Conservation (phyloP, 140 eudicot genomes). For the Flaveria floridana region DNA sequence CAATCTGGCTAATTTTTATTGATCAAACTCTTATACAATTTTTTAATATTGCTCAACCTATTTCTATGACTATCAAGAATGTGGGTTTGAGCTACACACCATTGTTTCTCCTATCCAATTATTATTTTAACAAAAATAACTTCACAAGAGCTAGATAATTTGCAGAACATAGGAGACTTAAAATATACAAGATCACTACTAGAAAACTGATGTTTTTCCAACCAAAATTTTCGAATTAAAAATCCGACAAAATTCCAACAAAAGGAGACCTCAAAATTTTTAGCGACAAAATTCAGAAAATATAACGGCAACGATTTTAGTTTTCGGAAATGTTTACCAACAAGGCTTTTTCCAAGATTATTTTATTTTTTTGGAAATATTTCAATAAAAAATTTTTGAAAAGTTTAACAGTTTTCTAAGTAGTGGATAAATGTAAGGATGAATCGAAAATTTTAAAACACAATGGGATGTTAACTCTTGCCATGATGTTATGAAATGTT, state of each 20-base stretch:
- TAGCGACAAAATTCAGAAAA: too few species aligned
- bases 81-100: conserved; percentile 18
- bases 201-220: too few species aligned
- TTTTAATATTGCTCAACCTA: background rate
- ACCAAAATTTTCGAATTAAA: too few species aligned
- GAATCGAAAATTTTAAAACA: background rate
- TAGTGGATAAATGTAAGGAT: background rate
- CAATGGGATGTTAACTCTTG: background rate
- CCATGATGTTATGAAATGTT: background rate
- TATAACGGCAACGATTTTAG: too few species aligned
- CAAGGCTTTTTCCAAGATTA: too few species aligned
- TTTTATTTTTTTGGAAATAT: too few species aligned
- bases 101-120: conserved; percentile 5
- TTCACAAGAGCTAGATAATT: background rate
- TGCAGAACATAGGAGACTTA: background rate
- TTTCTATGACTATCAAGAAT: background rate
- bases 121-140: background rate
- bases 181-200: background rate
- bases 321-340: too few species aligned
- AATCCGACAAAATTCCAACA: too few species aligned
- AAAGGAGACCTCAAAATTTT: too few species aligned
- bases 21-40: background rate
- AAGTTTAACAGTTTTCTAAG: too few species aligned
- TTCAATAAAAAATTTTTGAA: too few species aligned
- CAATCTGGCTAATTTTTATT: background rate